These are phyloP conservation scores for Mucor piriformis DNA, from an alignment of 371 early-diverging fungal genomes.

Conservation along the genomic window DNA sequence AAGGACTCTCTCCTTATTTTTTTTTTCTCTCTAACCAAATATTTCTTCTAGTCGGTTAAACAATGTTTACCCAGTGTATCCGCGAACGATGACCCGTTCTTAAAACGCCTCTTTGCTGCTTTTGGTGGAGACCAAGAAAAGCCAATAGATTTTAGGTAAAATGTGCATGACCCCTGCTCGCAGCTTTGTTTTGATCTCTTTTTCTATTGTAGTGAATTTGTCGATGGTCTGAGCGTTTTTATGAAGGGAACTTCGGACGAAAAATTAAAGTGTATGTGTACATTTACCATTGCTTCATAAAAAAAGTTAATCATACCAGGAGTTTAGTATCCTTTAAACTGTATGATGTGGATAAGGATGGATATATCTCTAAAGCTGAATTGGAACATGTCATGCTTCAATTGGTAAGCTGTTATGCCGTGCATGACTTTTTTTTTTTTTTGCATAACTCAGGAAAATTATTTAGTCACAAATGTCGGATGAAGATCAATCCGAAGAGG, in stretches of 20 bases:
- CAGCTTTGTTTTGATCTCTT: background rate
- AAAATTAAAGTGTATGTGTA: conserved; percentile 70
- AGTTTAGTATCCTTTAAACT: conserved; percentile 82
- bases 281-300: too few relatives aligned
- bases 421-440: too few relatives aligned
- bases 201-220: conserved; percentile 67
- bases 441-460: too few relatives aligned
- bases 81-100: conserved; percentile 71
- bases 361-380: conserved; percentile 75
- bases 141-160: conserved; percentile 66
- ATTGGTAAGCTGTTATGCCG: conserved; percentile 65
- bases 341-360: conserved; percentile 83
- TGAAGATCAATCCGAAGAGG: conserved; percentile 65
- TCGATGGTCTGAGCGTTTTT: conserved; percentile 76
- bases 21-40: too few relatives aligned
- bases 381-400: conserved; percentile 75
- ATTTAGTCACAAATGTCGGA: conserved; percentile 62
- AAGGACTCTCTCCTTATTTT: background rate
- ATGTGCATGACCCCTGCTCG: too few relatives aligned
- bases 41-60: conserved; percentile 35
- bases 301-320: background rate
- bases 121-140: conserved; percentile 70
- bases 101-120: conserved; percentile 79
- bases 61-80: conserved; percentile 54
- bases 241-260: conserved; percentile 83